Percentiles rank a stretch among this genome's conserved stretches.
These are phyloP conservation scores for Gnetum montanum DNA, from an alignment of 75 land plant genomes.

Conservation along the genomic window DNA sequence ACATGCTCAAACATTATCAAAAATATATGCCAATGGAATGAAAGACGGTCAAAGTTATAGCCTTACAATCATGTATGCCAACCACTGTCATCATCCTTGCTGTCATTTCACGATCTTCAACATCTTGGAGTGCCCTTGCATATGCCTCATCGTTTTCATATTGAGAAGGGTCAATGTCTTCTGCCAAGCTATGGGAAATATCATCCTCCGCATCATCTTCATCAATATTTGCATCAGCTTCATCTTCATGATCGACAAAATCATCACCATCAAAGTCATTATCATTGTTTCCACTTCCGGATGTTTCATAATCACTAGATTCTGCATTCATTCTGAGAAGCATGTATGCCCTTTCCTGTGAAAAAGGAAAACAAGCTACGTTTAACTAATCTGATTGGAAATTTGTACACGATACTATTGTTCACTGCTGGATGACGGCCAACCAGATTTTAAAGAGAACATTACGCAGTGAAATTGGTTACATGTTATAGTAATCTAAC, in stretches of 20 bases:
- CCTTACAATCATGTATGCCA: constrained; percentile 69
- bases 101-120: constrained; percentile 71
- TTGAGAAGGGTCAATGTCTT: constrained; percentile 41
- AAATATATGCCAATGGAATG: too few relatives aligned
- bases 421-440: too few relatives aligned
- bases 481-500: too few relatives aligned
- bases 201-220: constrained; percentile 5
- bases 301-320: constrained; percentile 25
- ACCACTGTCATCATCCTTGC: constrained; percentile 68
- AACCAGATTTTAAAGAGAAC: too few relatives aligned
- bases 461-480: too few relatives aligned
- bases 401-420: too few relatives aligned
- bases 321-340: constrained; percentile 46
- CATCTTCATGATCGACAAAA: constrained; percentile 43
- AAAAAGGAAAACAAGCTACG: not conserved
- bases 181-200: constrained; percentile 1
- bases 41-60: too few relatives aligned
- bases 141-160: constrained; percentile 83
- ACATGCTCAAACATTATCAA: not conserved
- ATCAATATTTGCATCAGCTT: constrained; percentile 32
- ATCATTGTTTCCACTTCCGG: constrained; percentile 40
- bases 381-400: not conserved
- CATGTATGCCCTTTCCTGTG: constrained; percentile 84
- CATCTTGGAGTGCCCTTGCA: constrained; percentile 89
- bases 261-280: constrained; percentile 24